Conservation (phyloP, 2,329 filamentous ascomycete genomes). For the Aphanocladium album region DNA sequence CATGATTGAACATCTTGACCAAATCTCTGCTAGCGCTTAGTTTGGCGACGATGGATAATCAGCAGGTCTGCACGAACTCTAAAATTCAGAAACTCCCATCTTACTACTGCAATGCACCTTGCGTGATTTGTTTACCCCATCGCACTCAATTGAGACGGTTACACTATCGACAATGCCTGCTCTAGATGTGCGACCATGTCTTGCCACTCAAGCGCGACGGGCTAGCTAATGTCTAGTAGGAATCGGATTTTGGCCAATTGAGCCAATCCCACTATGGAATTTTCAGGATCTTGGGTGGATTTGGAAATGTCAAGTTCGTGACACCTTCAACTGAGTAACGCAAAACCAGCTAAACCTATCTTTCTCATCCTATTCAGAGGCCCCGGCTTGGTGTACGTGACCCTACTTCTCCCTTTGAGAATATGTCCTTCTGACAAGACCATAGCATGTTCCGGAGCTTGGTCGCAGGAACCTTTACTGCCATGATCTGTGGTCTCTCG, state of each 20-base stretch:
- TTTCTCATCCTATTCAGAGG: not conserved
- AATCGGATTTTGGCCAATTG: constrained; percentile 6
- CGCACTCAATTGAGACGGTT: too few species aligned
- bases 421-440: not conserved
- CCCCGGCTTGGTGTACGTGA: not conserved
- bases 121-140: too few species aligned
- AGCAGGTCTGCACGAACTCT: too few species aligned
- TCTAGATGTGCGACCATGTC: not conserved
- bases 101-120: too few species aligned
- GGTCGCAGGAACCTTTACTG: constrained; percentile 18
- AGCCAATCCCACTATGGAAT: constrained; percentile 13
- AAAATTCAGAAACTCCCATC: too few species aligned
- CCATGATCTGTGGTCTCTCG: constrained; percentile 16
- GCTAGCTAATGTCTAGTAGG: not conserved
- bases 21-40: too few species aligned
- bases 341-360: too few species aligned
- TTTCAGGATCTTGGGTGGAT: constrained; percentile 17
- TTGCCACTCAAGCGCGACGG: not conserved
- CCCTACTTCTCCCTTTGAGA: not conserved
- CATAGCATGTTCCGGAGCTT: constrained; percentile 22
- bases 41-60: too few species aligned
- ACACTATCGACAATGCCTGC: not conserved
- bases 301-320: constrained; percentile 19
- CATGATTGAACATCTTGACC: too few species aligned
- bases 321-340: too few species aligned